Evolutionary conservation across 306 rosid species (phyloP).

Genomic region (Hylodesmum podocarpum): DNA sequence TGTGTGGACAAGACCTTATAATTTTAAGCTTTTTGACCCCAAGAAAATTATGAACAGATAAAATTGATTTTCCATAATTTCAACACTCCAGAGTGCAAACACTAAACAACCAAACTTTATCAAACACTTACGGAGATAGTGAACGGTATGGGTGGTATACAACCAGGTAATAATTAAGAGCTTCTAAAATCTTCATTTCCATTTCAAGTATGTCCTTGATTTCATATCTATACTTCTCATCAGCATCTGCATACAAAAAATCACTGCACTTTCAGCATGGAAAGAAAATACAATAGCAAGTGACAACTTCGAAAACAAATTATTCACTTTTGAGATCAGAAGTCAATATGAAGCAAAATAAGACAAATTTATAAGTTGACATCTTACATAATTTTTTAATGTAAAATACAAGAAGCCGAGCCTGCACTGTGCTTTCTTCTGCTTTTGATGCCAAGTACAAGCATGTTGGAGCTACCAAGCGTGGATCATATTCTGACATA

Average conservation of each 20-base stretch:
- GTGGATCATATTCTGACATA: constrained; percentile 90
- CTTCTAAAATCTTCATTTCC: constrained; percentile 99
- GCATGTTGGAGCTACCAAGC: constrained; percentile 93
- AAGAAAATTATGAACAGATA: not conserved
- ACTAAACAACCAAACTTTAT: constrained; percentile 15
- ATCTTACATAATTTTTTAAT: constrained; percentile 61
- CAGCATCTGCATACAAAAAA: constrained; percentile 59
- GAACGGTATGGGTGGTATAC: constrained; percentile 94
- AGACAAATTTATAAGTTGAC: not conserved
- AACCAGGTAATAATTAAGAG: constrained; percentile 86
- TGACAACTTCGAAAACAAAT: constrained; percentile 16
- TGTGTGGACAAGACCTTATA: not conserved
- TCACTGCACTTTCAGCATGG: constrained; percentile 22
- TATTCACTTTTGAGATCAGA: constrained; percentile 17
- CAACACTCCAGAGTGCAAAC: not conserved
- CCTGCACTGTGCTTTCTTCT: constrained; percentile 94
- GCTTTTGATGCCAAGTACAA: constrained; percentile 90
- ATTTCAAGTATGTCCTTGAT: constrained; percentile 96
- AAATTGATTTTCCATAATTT: not conserved
- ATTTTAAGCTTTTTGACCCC: not conserved
- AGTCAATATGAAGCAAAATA: not conserved
- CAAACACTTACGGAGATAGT: constrained; percentile 76
- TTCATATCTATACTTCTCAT: constrained; percentile 82
- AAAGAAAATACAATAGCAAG: constrained; percentile 7
- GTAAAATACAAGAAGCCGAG: constrained; percentile 78